Evolutionary conservation across 768 basidiomycete genomes (phyloP), one percentile per base, ranked within the genome.

Genomic region (Boletus rubescentipes): DNA sequence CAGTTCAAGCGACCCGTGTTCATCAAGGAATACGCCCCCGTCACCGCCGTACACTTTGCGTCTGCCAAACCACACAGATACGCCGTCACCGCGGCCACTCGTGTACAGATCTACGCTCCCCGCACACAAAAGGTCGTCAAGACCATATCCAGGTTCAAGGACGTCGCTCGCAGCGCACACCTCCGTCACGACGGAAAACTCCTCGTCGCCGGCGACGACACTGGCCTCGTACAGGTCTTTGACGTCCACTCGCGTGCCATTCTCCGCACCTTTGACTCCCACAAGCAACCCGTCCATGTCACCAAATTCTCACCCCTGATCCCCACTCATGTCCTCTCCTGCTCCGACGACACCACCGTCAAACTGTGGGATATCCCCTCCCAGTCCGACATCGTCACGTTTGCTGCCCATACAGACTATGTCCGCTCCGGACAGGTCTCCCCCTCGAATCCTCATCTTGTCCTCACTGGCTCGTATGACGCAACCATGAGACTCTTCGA

Each of bases 221-320:
- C 86, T 52, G 97, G 97, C 18, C 72, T 94, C 20, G 83, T 99
- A 12, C 88, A 89, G 74, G 84, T 84, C 26, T 98, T 99, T 66
- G 96, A 99, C 73, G 84, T 95, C 52, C 90, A 86, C 65, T 94
- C 91, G 18, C 81, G 97, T 34, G 96, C 96, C 14, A 92, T 99
- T 61, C 80, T 99, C 54, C 85, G 97, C 51, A 90, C 93, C 0
- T 79, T 99, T 48, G 90, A 94, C 61, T 85, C 88, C 2, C 96
- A 98, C 73, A 94, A 96, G 65, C 95, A 97, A 63, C 94, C 97
- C 30, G 93, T 97, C 0, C 94, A 98, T 73, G 89, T 96, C 55
- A 85, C 93, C 7, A 91, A 89, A 60, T 99, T 98, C 70, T 98
- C 96, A 2, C 72, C 85, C 3, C 78, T 88, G 50, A 78, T 83